Evolutionary conservation across 768 basidiomycete genomes (phyloP).

Genomic region (Panaeolus cyanescens): DNA sequence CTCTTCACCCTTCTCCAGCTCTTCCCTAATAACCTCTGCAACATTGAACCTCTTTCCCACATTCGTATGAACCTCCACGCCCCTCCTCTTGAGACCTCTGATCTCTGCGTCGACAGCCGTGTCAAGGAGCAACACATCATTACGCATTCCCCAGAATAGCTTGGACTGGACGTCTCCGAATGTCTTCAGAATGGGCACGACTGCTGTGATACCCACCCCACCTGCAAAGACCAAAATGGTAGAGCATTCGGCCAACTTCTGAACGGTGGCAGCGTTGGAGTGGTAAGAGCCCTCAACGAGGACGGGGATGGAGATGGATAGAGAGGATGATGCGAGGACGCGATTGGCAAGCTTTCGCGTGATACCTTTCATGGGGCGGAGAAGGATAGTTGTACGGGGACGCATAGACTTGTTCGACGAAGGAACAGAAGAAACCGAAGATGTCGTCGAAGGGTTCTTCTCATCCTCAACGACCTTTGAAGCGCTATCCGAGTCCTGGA

Average conservation of each 20-base stretch:
- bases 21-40: neutral
- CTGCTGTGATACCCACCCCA: slow-evolving; percentile 11
- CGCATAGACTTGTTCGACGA: neutral
- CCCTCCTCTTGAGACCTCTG: neutral
- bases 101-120: slow-evolving; percentile 3
- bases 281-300: slow-evolving; percentile 10
- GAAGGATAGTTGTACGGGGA: slow-evolving; percentile 7
- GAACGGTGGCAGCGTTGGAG: slow-evolving; percentile 7
- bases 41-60: slow-evolving; percentile 7
- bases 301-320: slow-evolving; percentile 7
- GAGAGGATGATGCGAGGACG: neutral
- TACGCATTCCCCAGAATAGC: slow-evolving; percentile 7
- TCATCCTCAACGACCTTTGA: neutral
- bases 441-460: neutral
- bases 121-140: slow-evolving; percentile 2
- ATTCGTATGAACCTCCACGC: neutral
- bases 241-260: slow-evolving; percentile 6
- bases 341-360: slow-evolving; percentile 4
- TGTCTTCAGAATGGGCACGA: slow-evolving; percentile 6
- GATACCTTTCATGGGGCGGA: slow-evolving; percentile 4
- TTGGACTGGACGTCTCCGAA: slow-evolving; percentile 1
- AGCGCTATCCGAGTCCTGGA: neutral
- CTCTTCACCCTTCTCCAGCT: slow-evolving; percentile 1
- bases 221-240: slow-evolving; percentile 10
- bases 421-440: neutral